Evolutionary conservation across 768 basidiomycete species (phyloP).

Genomic region (Agrocybe praecox): DNA sequence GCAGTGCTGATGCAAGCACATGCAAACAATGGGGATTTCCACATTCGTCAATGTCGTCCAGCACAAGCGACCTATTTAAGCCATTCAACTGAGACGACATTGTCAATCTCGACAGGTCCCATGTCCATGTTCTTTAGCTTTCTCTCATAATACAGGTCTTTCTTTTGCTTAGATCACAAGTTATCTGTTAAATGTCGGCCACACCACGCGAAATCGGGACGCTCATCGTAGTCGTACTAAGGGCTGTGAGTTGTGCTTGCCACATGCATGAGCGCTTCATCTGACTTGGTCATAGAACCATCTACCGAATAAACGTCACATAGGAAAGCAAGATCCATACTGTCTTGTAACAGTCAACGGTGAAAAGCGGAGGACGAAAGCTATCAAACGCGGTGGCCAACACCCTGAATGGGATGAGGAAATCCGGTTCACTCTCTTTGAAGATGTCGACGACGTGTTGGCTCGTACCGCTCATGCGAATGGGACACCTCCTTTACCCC

Average conservation of each 20-base stretch:
- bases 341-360: conserved; percentile 79
- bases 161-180: conserved; percentile 11
- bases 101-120: conserved; percentile 11
- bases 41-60: conserved; percentile 22
- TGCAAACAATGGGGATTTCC: conserved; percentile 21
- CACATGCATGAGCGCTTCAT: conserved; percentile 18
- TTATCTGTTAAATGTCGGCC: conserved; percentile 48
- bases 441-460: conserved; percentile 65
- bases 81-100: conserved; percentile 19
- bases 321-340: conserved; percentile 98
- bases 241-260: conserved; percentile 69
- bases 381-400: conserved; percentile 96
- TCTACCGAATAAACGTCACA: conserved; percentile 88
- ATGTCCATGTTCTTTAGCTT: conserved; percentile 19
- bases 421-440: conserved; percentile 86
- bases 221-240: conserved; percentile 89
- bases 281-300: conserved; percentile 60
- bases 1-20: conserved; percentile 14
- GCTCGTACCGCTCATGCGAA: conserved; percentile 41
- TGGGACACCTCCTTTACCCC: conserved; percentile 64
- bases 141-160: conserved; percentile 1
- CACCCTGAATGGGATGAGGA: conserved; percentile 99
- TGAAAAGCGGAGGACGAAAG: conserved; percentile 85
- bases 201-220: conserved; percentile 84
- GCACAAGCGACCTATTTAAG: conserved; percentile 25